phyloP scores from a whole-genome alignment of 2,329 filamentous ascomycete genomes.

The Aphanoascus verrucosus region DNA sequence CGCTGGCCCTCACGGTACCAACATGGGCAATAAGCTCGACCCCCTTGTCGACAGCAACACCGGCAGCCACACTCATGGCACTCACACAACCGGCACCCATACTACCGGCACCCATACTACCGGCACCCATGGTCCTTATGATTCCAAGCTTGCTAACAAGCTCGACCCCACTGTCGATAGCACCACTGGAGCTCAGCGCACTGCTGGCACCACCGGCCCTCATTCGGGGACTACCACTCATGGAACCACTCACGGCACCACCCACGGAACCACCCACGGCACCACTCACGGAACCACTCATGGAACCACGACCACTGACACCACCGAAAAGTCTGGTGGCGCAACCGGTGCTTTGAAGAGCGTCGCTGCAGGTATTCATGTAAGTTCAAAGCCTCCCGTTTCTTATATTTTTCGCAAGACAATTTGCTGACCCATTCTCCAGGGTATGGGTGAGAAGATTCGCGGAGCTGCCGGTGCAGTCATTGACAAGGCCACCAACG shows the following conservation, averaged over 20 bases:
- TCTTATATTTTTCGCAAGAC: not conserved
- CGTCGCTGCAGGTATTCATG: slow-evolving; percentile 27
- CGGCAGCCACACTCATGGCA: not conserved
- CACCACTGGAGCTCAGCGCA: not conserved
- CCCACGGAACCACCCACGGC: not conserved
- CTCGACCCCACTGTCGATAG: slow-evolving; percentile 5
- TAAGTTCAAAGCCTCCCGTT: slow-evolving; percentile 19
- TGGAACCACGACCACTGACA: not conserved
- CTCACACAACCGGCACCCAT: not conserved
- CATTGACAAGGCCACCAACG: slow-evolving; percentile 31
- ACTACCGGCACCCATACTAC: too few relatives aligned
- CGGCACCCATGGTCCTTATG: not conserved
- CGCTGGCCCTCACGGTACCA: slow-evolving; percentile 5
- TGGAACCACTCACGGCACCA: not conserved
- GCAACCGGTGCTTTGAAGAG: slow-evolving; percentile 23
- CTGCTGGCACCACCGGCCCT: not conserved
- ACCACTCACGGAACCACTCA: not conserved
- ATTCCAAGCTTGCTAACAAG: not conserved
- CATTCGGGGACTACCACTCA: not conserved
- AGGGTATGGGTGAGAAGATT: slow-evolving; percentile 34
- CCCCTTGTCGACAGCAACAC: slow-evolving; percentile 16
- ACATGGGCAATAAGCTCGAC: slow-evolving; percentile 16
- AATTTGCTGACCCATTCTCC: not conserved
- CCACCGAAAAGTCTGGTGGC: not conserved
- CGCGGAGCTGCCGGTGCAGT: slow-evolving; percentile 31